Base-by-base conservation (phyloP, 2,329 filamentous ascomycete genomes). In the Aaosphaeria pasadenensis region DNA sequence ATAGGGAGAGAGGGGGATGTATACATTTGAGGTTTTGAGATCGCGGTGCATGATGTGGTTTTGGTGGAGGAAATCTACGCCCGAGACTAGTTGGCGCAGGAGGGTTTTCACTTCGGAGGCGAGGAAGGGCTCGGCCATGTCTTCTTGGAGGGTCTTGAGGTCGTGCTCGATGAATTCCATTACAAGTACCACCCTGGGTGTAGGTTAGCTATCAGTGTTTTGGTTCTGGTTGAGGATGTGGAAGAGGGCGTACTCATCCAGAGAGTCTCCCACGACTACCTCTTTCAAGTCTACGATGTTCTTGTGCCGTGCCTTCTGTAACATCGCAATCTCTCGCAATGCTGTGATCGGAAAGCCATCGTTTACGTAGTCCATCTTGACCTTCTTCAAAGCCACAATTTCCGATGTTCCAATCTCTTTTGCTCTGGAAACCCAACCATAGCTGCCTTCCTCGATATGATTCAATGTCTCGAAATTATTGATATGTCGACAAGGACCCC, bases 141-240 rank as follows among this genome's bases (percentile, higher is more conserved):
- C 89, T 70, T 95, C 89, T 54, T 96, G 87, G 48, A 99, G 81
- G 47, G 87, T 89, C 72, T 95, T 95, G 48, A 99, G 84, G 66
- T 99, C 94, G 77, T 99, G 94, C 76, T 97, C 92, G 62, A 96
- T 79, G 71, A 97, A 99, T 66, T 96, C 91, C 79, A 99, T 92
- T 54, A 97, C 94, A 48, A 99, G 83, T 70, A 90, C 95, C 56
- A 96, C 87, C 74, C 33, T 36, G 7, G 9, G 33, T n/a, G 33
- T 9, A 9, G 69, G n/a, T 6, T 29, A 6, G 7, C 38, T 42
- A n/a, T 52, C 35, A 47, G 42, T 43, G 30, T 41, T 24, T 42
- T 32, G 11, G 7, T 17, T 41, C 17, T 30, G 6, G 58, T 50
- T 55, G 56, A 52, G 51, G 55, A 54, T 77, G 17, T 24, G 17